Base-by-base conservation (phyloP, 495 filamentous ascomycete species). In the Achaetomiella virescens region DNA sequence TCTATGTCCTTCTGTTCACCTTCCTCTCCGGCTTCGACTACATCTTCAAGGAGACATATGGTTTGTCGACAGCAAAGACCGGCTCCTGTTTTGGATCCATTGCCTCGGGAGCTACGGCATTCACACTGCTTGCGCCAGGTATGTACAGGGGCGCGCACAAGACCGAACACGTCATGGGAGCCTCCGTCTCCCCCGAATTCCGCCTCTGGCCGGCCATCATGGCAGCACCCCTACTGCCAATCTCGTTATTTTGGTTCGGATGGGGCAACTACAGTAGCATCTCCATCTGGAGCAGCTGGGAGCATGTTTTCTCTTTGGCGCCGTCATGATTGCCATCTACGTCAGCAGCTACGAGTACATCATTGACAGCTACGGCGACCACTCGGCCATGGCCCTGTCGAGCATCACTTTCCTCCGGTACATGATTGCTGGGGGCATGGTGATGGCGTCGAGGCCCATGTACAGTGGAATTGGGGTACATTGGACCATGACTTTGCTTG, bases 1-100 rank as follows among this genome's bases (percentile, higher is more conserved):
- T 88, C 27, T 88, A 87, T 59, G 80, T 85, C 43, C 75, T 87
- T 17, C 72, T 87, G 0, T 88, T 87, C 65, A 81, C 81, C 6
- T 87, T 87, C 67, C 74, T 85, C 21, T 76, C 80, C 22, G 85
- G 83, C 0, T 90, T 86, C 61, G 72, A 76, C 3, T 83, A 76
- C 64, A 80, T 89, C 61, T 90, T 86, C 63, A 67, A 67, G 18
- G 74, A 82, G 7, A 78, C 78, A 0, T 78, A 88, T 58, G 72
- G 70, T 21, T 70, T 84, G 20, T 74, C 71, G 0, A 60, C 79
- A 24, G 81, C 81, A 0, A 53, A 81, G 15, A 83, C 80, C 0
- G 82, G 79, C 14, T 71, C 85, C 21, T 71, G 72, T 38, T 89
- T 84, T 69, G 61, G 82, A 0, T 78, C 76, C 2, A 82, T 88